Base-by-base conservation (phyloP, 768 basidiomycete species). In the Podaxis sp. region DNA sequence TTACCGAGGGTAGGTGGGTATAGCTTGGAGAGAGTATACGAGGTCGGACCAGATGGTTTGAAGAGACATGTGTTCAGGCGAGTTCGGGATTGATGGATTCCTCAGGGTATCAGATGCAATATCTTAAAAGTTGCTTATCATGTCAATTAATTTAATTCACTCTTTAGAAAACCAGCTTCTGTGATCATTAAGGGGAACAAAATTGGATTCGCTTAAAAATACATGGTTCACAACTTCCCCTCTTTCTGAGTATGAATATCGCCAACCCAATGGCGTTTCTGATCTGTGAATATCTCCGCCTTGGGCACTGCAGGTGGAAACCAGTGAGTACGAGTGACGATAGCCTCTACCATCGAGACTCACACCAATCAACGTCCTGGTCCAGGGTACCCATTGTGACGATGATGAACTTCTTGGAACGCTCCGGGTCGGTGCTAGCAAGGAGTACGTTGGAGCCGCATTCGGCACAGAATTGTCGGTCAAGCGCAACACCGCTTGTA, bases 401-500 rank as follows among this genome's bases (percentile, higher is more conserved):
- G 23, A 72, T 67, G 28, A 54, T 65, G 18, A 68, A 63, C 23
- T 63, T 64, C 23, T 66, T 63, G 16, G 63, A 65, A 0, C 62
- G 64, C 0, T 64, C 64, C 4, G 64, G 59, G n/a, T 56, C 56
- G 6, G 63, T 55, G 1, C 67, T 62, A 25, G 51, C 38, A 47
- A 73, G 38, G 60, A 75, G 74, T 1, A 77, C 48, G 38, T 74
- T 76, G n/a, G 75, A 73, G 14, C 76, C 76, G 59, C 76, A 77
- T 1, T 67, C 57, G 1, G 61, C 64, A 50, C 76, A 78, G 63
- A 78, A 78, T 35, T 64, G 67, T 35, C 76, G 67, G 38, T 67
- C 63, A 10, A 77, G 62, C 7, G 70, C 64, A 11, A 65, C 28
- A 4, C 74, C 76, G 38, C 71, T 73, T 36, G 62, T 62, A 2